Evolutionary conservation across 1,139 yeast species (phyloP).

Genomic region (Taphrina deformans): DNA sequence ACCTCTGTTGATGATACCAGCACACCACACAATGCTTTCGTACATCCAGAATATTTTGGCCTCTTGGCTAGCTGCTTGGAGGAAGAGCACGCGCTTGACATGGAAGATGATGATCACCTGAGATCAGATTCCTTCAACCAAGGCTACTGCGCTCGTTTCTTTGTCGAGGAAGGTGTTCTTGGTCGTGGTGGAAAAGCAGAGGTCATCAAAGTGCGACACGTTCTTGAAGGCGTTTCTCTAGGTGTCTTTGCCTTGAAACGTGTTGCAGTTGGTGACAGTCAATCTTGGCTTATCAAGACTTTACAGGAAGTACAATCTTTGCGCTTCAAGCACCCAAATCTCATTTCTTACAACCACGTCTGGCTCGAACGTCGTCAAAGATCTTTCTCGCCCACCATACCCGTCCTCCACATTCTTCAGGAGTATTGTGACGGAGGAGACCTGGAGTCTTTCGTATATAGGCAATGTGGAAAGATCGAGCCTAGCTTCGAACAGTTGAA

Average conservation of each 20-base stretch:
- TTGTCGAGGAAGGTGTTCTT: slow-evolving; percentile 53
- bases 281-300: slow-evolving; percentile 65
- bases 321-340: slow-evolving; percentile 57
- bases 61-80: slow-evolving; percentile 18
- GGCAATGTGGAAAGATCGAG: slow-evolving; percentile 26
- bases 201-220: slow-evolving; percentile 79
- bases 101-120: slow-evolving; percentile 21
- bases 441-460: slow-evolving; percentile 61
- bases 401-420: slow-evolving; percentile 79
- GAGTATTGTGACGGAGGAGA: slow-evolving; percentile 90
- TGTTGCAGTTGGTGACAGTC: slow-evolving; percentile 77
- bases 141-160: slow-evolving; percentile 69
- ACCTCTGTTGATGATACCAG: not conserved
- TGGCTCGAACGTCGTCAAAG: slow-evolving; percentile 79
- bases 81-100: slow-evolving; percentile 13
- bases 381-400: slow-evolving; percentile 61
- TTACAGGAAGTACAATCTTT: slow-evolving; percentile 73
- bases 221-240: slow-evolving; percentile 64
- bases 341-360: slow-evolving; percentile 84
- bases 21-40: slow-evolving; percentile 3
- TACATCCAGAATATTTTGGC: slow-evolving; percentile 32
- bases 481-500: slow-evolving; percentile 38
- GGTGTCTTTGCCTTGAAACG: slow-evolving; percentile 83
- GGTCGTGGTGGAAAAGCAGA: slow-evolving; percentile 86
- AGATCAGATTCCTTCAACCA: slow-evolving; percentile 50